Conservation (phyloP, 768 basidiomycete genomes). For the Trametes meyenii region DNA sequence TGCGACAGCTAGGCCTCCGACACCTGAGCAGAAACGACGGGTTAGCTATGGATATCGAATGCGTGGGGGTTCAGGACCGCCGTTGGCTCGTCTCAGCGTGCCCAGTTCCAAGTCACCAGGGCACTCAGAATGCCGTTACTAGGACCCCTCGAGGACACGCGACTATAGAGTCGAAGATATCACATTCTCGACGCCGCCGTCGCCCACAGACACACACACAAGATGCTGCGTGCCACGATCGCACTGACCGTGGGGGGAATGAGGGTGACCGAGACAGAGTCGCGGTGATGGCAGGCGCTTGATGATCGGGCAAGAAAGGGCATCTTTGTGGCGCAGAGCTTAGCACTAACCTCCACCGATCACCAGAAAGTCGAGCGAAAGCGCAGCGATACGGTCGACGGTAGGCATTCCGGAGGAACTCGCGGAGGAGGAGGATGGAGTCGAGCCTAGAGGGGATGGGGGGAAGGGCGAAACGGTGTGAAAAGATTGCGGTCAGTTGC, state of each 20-base stretch:
- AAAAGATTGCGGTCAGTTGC: not conserved
- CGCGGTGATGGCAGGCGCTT: conserved; percentile 2
- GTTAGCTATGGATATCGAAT: not conserved
- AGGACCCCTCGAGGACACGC: too few species aligned
- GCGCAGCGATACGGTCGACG: conserved; percentile 30
- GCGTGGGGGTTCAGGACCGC: too few species aligned
- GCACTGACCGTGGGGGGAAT: not conserved
- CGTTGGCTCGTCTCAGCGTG: too few species aligned
- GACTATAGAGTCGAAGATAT: too few species aligned
- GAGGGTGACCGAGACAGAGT: too few species aligned
- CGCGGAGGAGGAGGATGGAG: conserved; percentile 12
- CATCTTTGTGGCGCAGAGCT: not conserved
- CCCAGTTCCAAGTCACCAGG: too few species aligned
- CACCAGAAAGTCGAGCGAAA: conserved; percentile 46
- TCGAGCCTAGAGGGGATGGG: not conserved
- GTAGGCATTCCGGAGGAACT: conserved; percentile 21
- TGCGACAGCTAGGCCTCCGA: conserved; percentile 60
- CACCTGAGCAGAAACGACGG: conserved; percentile 30
- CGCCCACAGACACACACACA: not conserved
- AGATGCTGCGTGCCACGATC: not conserved
- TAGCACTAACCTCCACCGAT: conserved; percentile 47
- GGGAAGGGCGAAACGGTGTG: not conserved
- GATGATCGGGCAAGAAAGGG: not conserved
- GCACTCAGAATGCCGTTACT: too few species aligned
- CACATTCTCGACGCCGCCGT: not conserved